Conservation (phyloP, 495 filamentous ascomycete species). For the Xylaria venustula region DNA sequence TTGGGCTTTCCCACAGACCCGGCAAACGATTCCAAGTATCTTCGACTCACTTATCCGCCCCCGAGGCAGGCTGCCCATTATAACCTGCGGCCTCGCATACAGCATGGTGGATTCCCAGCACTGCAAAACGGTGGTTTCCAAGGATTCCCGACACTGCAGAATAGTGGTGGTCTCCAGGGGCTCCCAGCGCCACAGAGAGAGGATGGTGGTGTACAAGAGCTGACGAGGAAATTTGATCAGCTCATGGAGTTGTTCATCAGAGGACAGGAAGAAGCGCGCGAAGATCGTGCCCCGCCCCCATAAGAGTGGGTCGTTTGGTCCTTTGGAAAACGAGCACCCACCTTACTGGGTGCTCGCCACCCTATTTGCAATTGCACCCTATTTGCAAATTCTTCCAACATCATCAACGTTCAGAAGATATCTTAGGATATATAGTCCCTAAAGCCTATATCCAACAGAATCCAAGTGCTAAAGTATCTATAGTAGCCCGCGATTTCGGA, state of each 20-base stretch:
- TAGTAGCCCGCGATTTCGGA: too few relatives aligned
- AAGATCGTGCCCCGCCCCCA: not conserved
- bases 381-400: too few relatives aligned
- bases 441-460: too few relatives aligned
- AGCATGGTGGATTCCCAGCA: not conserved
- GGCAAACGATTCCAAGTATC: not conserved
- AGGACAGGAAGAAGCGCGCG: slow-evolving; percentile 6
- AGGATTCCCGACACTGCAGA: not conserved
- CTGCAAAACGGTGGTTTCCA: not conserved
- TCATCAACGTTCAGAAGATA: too few relatives aligned
- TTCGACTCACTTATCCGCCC: not conserved
- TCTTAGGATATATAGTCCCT: too few relatives aligned
- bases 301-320: too few relatives aligned
- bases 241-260: not conserved
- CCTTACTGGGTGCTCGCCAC: too few relatives aligned
- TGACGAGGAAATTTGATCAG: not conserved
- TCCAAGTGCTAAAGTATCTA: too few relatives aligned
- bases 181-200: not conserved
- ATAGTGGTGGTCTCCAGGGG: not conserved
- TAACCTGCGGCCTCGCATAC: not conserved
- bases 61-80: not conserved
- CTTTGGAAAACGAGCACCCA: too few relatives aligned
- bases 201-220: not conserved
- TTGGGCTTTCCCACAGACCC: not conserved
- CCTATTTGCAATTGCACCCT: too few relatives aligned